Conservation (phyloP, 352 stramenopile genomes). For the Phytophthora syringae region DNA sequence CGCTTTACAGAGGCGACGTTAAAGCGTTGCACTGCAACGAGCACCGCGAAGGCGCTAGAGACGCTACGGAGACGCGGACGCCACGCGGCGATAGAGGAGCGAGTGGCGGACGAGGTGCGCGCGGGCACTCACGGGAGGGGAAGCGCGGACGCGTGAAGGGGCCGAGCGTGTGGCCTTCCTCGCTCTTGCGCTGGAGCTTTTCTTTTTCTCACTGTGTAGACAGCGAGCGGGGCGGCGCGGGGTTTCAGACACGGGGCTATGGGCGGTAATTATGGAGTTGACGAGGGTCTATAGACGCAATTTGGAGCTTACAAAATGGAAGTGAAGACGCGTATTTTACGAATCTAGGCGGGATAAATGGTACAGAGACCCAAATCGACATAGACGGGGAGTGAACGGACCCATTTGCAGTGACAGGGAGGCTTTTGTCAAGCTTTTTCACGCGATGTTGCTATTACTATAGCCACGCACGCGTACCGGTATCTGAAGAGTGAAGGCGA, state of each 20-base stretch:
- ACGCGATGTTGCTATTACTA: no score
- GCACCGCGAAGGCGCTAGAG: slow-evolving; percentile 18
- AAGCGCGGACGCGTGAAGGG: slow-evolving; percentile 22
- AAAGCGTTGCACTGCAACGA: slow-evolving; percentile 13
- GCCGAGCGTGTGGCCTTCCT: slow-evolving; percentile 30
- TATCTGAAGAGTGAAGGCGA: neutral
- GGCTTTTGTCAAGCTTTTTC: no score
- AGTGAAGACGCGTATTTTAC: neutral
- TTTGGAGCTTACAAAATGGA: neutral
- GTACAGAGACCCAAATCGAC: no score
- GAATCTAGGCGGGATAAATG: neutral
- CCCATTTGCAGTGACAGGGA: no score
- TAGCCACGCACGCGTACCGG: neutral
- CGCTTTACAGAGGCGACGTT: neutral
- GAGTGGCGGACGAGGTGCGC: slow-evolving; percentile 10
- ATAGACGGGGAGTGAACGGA: no score
- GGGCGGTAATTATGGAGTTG: neutral
- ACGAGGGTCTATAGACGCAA: neutral
- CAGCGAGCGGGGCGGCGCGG: slow-evolving; percentile 32
- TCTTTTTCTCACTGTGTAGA: slow-evolving; percentile 46
- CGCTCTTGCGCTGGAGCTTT: slow-evolving; percentile 40
- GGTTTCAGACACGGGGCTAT: slow-evolving; percentile 24
- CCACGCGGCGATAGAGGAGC: slow-evolving; percentile 21
- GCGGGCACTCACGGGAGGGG: slow-evolving; percentile 13
- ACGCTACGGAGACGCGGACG: slow-evolving; percentile 7